These are phyloP conservation scores for Teratosphaeria nubilosa DNA, from an alignment of 2,329 filamentous ascomycete genomes.

Conservation along the genomic window DNA sequence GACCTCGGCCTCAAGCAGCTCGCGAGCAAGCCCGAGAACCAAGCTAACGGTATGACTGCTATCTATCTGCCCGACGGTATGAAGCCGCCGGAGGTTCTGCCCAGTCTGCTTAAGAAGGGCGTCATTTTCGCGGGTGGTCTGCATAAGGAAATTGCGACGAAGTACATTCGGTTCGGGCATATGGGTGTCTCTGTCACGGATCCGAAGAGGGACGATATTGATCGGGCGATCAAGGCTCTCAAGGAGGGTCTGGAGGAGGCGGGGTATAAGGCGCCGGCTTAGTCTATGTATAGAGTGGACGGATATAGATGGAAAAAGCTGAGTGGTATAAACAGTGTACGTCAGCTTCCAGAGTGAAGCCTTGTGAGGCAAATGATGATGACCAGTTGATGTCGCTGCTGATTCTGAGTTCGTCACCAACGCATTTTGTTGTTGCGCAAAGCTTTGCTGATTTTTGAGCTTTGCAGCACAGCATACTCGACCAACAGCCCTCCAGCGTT, in stretches of 20 bases:
- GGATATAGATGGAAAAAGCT: not conserved
- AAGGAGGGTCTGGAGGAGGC: constrained; percentile 65
- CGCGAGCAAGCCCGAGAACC: constrained; percentile 73
- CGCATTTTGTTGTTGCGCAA: too few species aligned
- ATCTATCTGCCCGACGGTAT: constrained; percentile 86
- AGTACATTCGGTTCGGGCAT: constrained; percentile 92
- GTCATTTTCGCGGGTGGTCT: constrained; percentile 92
- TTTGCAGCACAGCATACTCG: too few species aligned
- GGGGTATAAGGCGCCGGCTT: constrained; percentile 43
- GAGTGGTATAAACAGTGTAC: not conserved
- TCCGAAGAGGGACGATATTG: constrained; percentile 66
- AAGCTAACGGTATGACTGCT: constrained; percentile 96
- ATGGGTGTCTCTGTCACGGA: constrained; percentile 94
- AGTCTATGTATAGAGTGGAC: not conserved
- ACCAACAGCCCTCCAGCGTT: too few species aligned
- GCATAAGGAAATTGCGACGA: constrained; percentile 88
- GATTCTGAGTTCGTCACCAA: too few species aligned
- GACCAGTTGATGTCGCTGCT: too few species aligned
- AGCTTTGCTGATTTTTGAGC: not conserved
- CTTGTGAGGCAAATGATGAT: too few species aligned
- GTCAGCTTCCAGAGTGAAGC: not conserved
- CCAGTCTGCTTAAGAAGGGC: constrained; percentile 68
- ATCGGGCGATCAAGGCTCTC: constrained; percentile 70
- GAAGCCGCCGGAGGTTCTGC: constrained; percentile 70
- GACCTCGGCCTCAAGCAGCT: constrained; percentile 81